These are phyloP conservation scores for Hyaloperonospora brassicae DNA, from an alignment of 352 stramenopile genomes.

Conservation along the genomic window DNA sequence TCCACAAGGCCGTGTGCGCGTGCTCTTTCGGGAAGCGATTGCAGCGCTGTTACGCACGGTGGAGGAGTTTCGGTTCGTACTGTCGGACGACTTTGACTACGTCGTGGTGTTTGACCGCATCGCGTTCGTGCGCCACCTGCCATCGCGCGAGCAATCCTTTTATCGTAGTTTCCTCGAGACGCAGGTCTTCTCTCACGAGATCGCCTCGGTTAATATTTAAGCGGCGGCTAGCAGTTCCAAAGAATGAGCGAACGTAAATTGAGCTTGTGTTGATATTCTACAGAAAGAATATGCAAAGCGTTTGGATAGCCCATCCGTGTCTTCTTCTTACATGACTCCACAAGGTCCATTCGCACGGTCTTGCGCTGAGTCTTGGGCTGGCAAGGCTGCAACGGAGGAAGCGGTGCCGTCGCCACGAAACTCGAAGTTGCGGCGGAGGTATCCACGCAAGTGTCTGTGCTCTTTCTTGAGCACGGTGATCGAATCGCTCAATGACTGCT, in stretches of 20 bases:
- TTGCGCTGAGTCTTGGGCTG: constrained; percentile 8
- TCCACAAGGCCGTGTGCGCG: constrained; percentile 48
- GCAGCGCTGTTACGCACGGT: constrained; percentile 46
- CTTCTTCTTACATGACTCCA: constrained; percentile 23
- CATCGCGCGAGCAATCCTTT: constrained; percentile 48
- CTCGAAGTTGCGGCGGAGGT: constrained; percentile 75
- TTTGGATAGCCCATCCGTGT: background rate
- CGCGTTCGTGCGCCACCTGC: constrained; percentile 52
- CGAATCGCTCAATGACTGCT: constrained; percentile 25
- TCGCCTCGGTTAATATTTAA: constrained; percentile 54
- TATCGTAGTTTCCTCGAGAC: constrained; percentile 79
- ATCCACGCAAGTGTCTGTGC: constrained; percentile 52
- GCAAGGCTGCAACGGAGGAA: constrained; percentile 11
- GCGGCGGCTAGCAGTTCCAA: background rate
- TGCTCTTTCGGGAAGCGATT: constrained; percentile 47
- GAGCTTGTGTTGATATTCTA: constrained; percentile 13
- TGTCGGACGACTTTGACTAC: constrained; percentile 83
- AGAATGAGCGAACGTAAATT: background rate
- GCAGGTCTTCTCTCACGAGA: constrained; percentile 80
- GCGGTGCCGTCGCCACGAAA: constrained; percentile 36
- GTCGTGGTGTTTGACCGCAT: constrained; percentile 81
- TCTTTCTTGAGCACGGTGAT: constrained; percentile 49
- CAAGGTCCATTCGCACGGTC: constrained; percentile 26
- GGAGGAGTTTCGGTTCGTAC: constrained; percentile 75
- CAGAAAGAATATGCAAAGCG: constrained; percentile 10